Base-by-base conservation (phyloP, 1,284 basidiomycete genomes). In the Ustilago trichophora region DNA sequence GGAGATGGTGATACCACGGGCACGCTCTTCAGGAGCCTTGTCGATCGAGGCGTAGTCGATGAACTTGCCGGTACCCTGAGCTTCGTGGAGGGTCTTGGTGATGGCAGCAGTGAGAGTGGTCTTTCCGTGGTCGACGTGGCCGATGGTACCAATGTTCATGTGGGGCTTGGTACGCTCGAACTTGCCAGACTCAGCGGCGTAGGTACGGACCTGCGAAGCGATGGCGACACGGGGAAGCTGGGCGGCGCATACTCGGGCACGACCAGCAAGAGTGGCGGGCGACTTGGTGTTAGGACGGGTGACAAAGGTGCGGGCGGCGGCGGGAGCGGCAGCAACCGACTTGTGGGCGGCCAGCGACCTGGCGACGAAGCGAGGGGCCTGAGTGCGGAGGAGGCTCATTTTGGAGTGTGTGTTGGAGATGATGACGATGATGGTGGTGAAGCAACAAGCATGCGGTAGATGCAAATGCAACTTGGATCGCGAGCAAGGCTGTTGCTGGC, bases 21-120 rank as follows among this genome's bases (percentile, higher is more conserved):
- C 95, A 85, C 94, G 96, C 86, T 99, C 96, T 83, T 99, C 96
- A 10, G 96, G 96, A n/a, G 96, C 96, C 86, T 93, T 97, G 90
- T 99, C 96, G 80, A 99, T 99, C 83, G 93, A 89, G 51, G 87
- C 88, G 85, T 99, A 99, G 87, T 95, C 95, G 72, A 96, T 91
- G 84, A 99, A 98, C 83, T 90, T 93, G 71, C 93, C 94, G 51
- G 83, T 83, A 50, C 90, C 91, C 72, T 90, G 89, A 16, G 63
- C 49, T 71, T 89, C 87, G 33, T 95, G 85, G 53, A 98, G 88
- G 64, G 94, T 91, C 83, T 93, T 98, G 79, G 96, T 99, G 83
- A 99, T 98, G 64, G 96, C 94, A 46, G 96, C 96, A 10, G 96
- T 98, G 73, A 99, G 85, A 2, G 96, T 99, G 12, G 96, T 99